Base-by-base conservation (phyloP, 495 filamentous ascomycete genomes). In the Penicillium cinerascens region DNA sequence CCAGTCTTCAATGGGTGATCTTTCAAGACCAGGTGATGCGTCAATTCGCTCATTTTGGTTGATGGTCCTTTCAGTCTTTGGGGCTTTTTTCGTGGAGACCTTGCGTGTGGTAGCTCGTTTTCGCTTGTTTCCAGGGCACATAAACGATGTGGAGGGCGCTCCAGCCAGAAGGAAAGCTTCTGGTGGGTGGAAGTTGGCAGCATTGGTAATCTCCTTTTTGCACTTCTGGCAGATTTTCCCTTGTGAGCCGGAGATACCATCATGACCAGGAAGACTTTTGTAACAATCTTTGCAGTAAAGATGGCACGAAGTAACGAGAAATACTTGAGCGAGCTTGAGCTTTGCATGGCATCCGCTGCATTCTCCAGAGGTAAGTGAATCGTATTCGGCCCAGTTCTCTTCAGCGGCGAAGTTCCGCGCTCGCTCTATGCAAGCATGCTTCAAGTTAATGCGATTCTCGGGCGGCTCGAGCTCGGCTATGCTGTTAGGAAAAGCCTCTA, bases 211-310 rank as follows among this genome's bases (percentile, higher is more conserved):
- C 0, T 26, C 0, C 0, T 2, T 1, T 0, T 39, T 22, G 25
- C 71, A 75, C 7, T 41, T 51, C 3, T 15, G 5, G 44, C 72
- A 74, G 0, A 54, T 3, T 0, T 54, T 53, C 58, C 11, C 47
- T 37, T 4, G 59, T 60, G 0, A 50, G 21, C 1, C 45, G 44
- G 4, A 8, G 29, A 4, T 10, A 13, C 61, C 60, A 7, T 64
- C 56, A 40, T 63, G 42, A 3, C 63, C 10, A 6, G 42, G 18
- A n/a, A 77, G 47, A n/a, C 22, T 27, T 0, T 51, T 15, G 15
- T 77, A 71, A 54, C 80, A 82, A 9, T 65, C 65, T 8, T 63
- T 27, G 56, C 79, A 83, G 42, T 77, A 79, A 1, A 78, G 44
- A 42, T 83, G 80, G 16, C 61, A 33, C 13, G 29, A 33, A 13